Base-by-base conservation (phyloP, 1,284 basidiomycete genomes). In the Cystobasidium slooffiae region DNA sequence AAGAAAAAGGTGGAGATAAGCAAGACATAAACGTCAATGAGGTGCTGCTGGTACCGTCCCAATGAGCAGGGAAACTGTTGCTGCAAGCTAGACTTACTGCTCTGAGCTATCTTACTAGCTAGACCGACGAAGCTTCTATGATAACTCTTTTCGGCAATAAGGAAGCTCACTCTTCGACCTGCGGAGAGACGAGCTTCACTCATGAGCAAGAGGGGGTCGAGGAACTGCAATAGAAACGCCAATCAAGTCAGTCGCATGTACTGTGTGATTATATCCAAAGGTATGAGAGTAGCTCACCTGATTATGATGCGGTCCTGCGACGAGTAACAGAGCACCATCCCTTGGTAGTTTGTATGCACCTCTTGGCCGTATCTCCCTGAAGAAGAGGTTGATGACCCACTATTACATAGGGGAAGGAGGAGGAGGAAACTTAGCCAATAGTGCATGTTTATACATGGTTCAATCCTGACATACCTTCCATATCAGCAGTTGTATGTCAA, bases 291-390 rank as follows among this genome's bases (percentile, higher is more conserved):
- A 3, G 82, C 85, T 72, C 80, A 90, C 93, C 84, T 96, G 94
- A 83, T 99, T 99, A 81, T 92, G 91, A 84, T 99, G 97, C 20
- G 97, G 97, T 14, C 94, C 97, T 62, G 88, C 94, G 66, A 97
- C 96, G 84, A 99, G 97, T 80, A 99, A 94, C 78, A 98, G 88
- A 7, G 97, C 93, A 0, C 94, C 97, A 77, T 93, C 62, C 75
- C 87, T 86, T 46, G 97, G 97, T 68, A 99, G 94, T 80, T 97
- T 92, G 87, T 92, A 97, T 52, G 95, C 91, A 65, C 97, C 94
- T 82, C 97, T 87, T 14, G 78, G 76, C 8, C 95, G 88, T 79
- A 99, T 91, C 84, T 99, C 96, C 76, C 97, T 87, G 86, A 99
- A 99, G 87, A 99, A 99, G 79, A 99, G 90, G 83, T 93, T 93